Base-by-base conservation (phyloP, 495 filamentous ascomycete genomes). In the Bathelium albidoporum region DNA sequence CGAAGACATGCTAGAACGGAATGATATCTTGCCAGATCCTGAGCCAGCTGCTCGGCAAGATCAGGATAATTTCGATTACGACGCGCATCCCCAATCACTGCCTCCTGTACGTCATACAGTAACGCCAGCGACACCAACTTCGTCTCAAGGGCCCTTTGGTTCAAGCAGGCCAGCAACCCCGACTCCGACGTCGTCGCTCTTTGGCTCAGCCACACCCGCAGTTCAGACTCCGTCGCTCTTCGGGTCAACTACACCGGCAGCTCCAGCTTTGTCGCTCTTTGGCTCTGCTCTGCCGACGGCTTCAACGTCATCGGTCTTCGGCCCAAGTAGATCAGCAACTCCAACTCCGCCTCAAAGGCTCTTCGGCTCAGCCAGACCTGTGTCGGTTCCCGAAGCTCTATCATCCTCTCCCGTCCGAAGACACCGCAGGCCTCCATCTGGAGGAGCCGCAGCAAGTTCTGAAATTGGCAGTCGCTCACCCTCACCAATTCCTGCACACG, bases 1-100 rank as follows among this genome's bases (percentile, higher is more conserved):
- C 28, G 44, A 58, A 24, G 61, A 63, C 32, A 58, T 31, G 18
- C 61, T 63, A n/a, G 61, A 63, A 36, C 20, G 28, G 4, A 53
- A 45, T 14, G 28, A 39, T 53, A 58, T 63, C 45, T 29, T 29
- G 14, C 28, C 14, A 41, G 55, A 59, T 16, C 16, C 28, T 7
- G 55, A 59, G 55, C 22, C 28, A 22, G 18, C 2, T 12, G n/a
- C 59, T 3, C 44, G 44, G 5, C 14, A 18, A 22, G 44, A 12
- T n/a, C 44, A 49, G 9, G 44, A 49, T n/a, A 16, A 49, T 49
- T 49, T 49, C 18, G 18, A 20, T n/a, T 49, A 49, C 20, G 18
- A 49, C 12, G 44, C 44, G 18, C 11, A 5, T n/a, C 18, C 44
- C 5, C 44, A 49, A 22, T n/a, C 9, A 49, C 5, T 20, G 14